Evolutionary conservation across 805 yeast species (phyloP).

Genomic region (Candida koratica): DNA sequence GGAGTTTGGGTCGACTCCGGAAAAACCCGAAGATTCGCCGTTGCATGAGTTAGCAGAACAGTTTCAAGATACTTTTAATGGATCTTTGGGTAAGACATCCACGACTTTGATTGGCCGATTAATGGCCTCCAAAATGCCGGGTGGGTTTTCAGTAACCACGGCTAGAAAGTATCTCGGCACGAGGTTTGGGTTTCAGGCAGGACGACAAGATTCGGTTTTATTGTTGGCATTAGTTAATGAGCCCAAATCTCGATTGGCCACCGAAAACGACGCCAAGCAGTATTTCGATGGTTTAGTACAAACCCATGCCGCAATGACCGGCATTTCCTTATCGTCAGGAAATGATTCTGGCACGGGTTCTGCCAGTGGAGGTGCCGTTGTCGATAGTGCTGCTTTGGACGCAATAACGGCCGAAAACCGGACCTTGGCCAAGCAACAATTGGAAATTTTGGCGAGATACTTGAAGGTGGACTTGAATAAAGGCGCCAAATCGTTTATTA

Average conservation of each 20-base stretch:
- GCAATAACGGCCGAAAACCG: constrained; percentile 69
- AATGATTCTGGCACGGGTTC: constrained; percentile 52
- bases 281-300: constrained; percentile 79
- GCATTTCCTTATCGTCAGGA: constrained; percentile 70
- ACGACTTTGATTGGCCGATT: constrained; percentile 83
- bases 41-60: constrained; percentile 91
- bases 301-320: constrained; percentile 81
- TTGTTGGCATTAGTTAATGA: constrained; percentile 81
- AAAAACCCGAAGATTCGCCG: constrained; percentile 98
- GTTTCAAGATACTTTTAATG: constrained; percentile 87
- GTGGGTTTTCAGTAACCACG: constrained; percentile 91
- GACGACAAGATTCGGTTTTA: constrained; percentile 91
- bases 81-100: constrained; percentile 91
- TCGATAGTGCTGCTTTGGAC: constrained; percentile 94
- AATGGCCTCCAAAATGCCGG: constrained; percentile 98
- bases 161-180: constrained; percentile 91
- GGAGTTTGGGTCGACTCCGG: constrained; percentile 97
- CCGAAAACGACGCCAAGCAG: constrained; percentile 86
- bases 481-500: constrained; percentile 81
- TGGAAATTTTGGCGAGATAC: constrained; percentile 92
- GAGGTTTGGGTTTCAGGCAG: constrained; percentile 88
- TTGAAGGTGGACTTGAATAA: constrained; percentile 86
- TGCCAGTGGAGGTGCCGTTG: constrained; percentile 74
- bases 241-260: constrained; percentile 83
- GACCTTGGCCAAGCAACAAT: constrained; percentile 66